A percentile compares a stretch with the other conserved stretches of the same genome.
These are phyloP conservation scores for Cyclanthera cordifolia DNA, from an alignment of 306 rosid genomes.

Conservation along the genomic window DNA sequence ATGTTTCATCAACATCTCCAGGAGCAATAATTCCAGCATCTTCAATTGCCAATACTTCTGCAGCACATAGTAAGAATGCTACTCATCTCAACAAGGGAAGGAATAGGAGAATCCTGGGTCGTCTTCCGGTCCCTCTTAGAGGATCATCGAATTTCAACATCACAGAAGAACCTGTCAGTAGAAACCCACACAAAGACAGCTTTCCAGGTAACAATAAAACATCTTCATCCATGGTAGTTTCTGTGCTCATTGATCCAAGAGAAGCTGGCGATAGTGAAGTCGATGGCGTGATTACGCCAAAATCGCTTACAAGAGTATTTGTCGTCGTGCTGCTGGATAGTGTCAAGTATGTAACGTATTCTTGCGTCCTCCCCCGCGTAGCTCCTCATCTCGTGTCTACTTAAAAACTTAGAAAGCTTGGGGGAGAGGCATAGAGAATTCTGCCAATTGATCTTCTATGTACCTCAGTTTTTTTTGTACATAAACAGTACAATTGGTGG, in stretches of 20 bases:
- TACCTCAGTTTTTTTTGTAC: background rate
- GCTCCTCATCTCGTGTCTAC: conserved; percentile 57
- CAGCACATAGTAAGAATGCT: conserved; percentile 24
- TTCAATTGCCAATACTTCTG: conserved; percentile 41
- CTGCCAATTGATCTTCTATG: background rate
- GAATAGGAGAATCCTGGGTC: conserved; percentile 69
- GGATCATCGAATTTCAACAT: conserved; percentile 42
- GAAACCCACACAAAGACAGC: conserved; percentile 30
- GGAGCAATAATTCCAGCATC: conserved; percentile 88
- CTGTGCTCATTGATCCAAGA: conserved; percentile 88
- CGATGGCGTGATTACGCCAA: conserved; percentile 62
- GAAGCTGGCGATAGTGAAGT: conserved; percentile 54
- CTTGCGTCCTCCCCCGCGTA: conserved; percentile 65
- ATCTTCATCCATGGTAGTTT: conserved; percentile 65
- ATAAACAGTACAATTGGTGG: conserved; percentile 4
- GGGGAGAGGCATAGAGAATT: background rate
- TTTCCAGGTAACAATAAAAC: conserved; percentile 49
- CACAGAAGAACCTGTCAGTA: conserved; percentile 34
- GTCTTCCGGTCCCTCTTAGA: conserved; percentile 41
- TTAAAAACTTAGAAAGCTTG: conserved; percentile 21
- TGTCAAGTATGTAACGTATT: conserved; percentile 83
- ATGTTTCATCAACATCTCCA: conserved; percentile 51
- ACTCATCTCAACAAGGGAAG: conserved; percentile 36
- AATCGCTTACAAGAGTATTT: conserved; percentile 66
- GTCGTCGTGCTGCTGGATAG: conserved; percentile 78